Conservation (phyloP, 2,329 filamentous ascomycete species). For the Sphaerulina vaccinii region DNA sequence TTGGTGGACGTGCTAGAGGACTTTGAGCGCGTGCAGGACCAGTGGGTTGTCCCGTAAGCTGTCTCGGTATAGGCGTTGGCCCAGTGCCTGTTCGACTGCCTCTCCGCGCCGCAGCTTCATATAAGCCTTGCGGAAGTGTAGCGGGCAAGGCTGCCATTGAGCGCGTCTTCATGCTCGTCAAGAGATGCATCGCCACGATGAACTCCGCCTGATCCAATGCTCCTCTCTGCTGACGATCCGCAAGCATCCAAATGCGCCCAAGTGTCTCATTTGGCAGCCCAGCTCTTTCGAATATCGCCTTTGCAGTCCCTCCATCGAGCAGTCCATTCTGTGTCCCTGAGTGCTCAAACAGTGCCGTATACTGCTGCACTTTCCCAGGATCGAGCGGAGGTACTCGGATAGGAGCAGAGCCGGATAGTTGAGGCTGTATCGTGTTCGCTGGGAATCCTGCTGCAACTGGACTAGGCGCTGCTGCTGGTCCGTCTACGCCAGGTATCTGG, state of each 20-base stretch:
- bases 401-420: conserved; percentile 51
- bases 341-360: conserved; percentile 84
- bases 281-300: conserved; percentile 92
- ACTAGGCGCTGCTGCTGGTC: conserved; percentile 23
- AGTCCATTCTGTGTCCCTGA: conserved; percentile 75
- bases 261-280: conserved; percentile 84
- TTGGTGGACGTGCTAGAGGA: conserved; percentile 53
- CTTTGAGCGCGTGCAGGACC: conserved; percentile 58
- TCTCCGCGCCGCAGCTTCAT: conserved; percentile 81
- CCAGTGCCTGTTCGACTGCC: conserved; percentile 36
- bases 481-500: conserved; percentile 41
- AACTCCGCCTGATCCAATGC: conserved; percentile 86
- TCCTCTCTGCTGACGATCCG: conserved; percentile 90
- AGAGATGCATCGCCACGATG: conserved; percentile 95
- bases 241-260: conserved; percentile 93
- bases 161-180: conserved; percentile 87
- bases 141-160: conserved; percentile 75
- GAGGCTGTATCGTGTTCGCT: conserved; percentile 33
- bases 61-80: conserved; percentile 67
- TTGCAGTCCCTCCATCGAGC: conserved; percentile 71
- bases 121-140: conserved; percentile 78
- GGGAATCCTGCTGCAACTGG: conserved; percentile 28
- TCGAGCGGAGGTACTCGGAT: conserved; percentile 86
- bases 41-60: conserved; percentile 65
- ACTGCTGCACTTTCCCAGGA: conserved; percentile 85